Evolutionary conservation across 2,329 filamentous ascomycete species (phyloP).

Genomic region (Pezizomycotina sp.): DNA sequence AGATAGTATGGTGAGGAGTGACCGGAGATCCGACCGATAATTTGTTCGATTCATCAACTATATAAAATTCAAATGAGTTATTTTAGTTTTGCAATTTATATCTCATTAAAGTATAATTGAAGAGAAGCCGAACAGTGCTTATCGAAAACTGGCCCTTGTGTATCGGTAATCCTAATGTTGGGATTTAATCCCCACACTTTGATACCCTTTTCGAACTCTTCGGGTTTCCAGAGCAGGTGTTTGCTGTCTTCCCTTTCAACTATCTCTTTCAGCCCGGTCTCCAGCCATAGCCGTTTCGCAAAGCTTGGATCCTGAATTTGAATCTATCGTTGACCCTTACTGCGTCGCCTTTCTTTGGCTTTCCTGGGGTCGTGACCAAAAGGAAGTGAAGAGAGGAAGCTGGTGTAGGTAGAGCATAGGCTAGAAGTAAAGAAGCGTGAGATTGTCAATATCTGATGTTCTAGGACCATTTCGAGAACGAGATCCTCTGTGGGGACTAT

Average conservation of each 20-base stretch:
- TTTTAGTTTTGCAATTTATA: not conserved
- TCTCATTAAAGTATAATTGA: conserved; percentile 3
- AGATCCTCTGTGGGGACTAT: conserved; percentile 50
- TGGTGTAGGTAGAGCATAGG: conserved; percentile 59
- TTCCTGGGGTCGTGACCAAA: conserved; percentile 61
- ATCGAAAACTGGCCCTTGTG: conserved; percentile 71
- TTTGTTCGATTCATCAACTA: conserved; percentile 76
- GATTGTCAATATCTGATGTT: conserved; percentile 55
- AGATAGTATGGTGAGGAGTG: conserved; percentile 52
- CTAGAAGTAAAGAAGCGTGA: conserved; percentile 57
- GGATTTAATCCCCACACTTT: conserved; percentile 63
- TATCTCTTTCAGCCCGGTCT: conserved; percentile 55
- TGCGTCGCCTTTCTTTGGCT: conserved; percentile 64
- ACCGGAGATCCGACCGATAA: conserved; percentile 40
- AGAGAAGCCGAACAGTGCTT: conserved; percentile 50
- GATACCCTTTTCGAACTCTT: conserved; percentile 25
- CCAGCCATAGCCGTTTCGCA: conserved; percentile 57
- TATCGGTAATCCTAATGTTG: conserved; percentile 87
- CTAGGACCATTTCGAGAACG: conserved; percentile 38
- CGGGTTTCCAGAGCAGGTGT: conserved; percentile 11
- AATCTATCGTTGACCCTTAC: conserved; percentile 79
- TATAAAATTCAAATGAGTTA: conserved; percentile 10
- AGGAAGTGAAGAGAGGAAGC: conserved; percentile 52
- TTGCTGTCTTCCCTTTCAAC: conserved; percentile 27
- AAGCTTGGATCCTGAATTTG: conserved; percentile 59